Base-by-base conservation (phyloP, 768 basidiomycete genomes). In the Lactifluus piperatus region DNA sequence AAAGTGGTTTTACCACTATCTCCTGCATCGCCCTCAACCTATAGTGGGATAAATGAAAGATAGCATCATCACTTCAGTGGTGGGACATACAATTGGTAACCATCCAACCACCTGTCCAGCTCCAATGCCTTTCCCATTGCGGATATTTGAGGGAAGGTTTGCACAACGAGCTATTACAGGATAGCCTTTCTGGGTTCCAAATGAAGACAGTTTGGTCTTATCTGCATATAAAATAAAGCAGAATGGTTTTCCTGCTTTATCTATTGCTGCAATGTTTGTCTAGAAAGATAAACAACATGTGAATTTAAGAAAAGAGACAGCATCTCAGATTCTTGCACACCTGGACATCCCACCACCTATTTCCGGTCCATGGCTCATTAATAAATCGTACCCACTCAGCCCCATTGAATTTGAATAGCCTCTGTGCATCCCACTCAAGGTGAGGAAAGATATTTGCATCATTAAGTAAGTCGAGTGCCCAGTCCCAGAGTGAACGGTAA, bases 31-130 rank as follows among this genome's bases (percentile, higher is more conserved):
- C n/a, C n/a, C n/a, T n/a, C n/a, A n/a, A n/a, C n/a, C n/a, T 30
- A 4, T 30, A 30, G 8, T 4, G 30, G 30, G 30, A 30, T 30
- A 30, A 30, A 30, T 4, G 30, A 4, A 30, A 4, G 8, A 30
- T 30, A 30, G 8, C 30, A 30, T 30, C 30, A 30, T 30, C 8
- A 30, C n/a, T n/a, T n/a, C n/a, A n/a, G n/a, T n/a, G n/a, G n/a
- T n/a, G n/a, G n/a, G n/a, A n/a, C n/a, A n/a, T 54, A 71, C 64
- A n/a, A 71, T 65, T 3, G 69, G 66, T 11, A 70, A 54, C 62
- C 62, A 69, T 6, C 68, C 64, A 4, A 69, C 68, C 27, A 68
- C 57, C 1, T 53, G 30, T 1, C 64, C 66, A 9, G 59, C 57
- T 7, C 68, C 64, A 20, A 34, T 34, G 20, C 20, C n/a, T 10